Percentiles rank a stretch among this genome's conserved stretches.
These are phyloP conservation scores for Elsinoe necatrix DNA, from an alignment of 2,329 filamentous ascomycete species.

Conservation along the genomic window DNA sequence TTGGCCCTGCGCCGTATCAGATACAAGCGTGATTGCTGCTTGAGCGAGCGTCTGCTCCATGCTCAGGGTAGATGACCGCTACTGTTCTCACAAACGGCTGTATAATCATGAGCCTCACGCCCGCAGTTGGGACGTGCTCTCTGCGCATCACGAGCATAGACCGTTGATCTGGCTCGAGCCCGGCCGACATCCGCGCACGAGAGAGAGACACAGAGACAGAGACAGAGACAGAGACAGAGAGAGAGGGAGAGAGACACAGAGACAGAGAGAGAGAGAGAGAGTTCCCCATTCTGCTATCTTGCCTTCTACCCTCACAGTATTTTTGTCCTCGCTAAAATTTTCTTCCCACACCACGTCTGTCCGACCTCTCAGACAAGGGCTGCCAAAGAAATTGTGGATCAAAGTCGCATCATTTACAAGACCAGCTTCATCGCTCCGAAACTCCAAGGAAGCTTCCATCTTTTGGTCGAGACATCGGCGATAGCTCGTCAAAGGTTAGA, in stretches of 20 bases:
- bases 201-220: too few species aligned
- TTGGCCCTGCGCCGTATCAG: constrained; percentile 5
- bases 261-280: too few species aligned
- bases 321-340: constrained; percentile 4
- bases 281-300: background rate
- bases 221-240: too few species aligned
- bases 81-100: background rate
- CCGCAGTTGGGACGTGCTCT: background rate
- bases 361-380: background rate
- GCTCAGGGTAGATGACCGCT: background rate
- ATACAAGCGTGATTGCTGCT: background rate
- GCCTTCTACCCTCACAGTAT: background rate
- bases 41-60: constrained; percentile 6
- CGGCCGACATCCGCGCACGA: constrained; percentile 5
- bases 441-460: background rate
- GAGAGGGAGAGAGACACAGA: too few species aligned
- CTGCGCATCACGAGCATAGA: constrained; percentile 8
- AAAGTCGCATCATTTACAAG: background rate
- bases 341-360: background rate
- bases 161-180: constrained; percentile 11
- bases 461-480: constrained; percentile 5
- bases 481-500: constrained; percentile 10
- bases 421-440: background rate
- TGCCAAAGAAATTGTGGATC: constrained; percentile 1
- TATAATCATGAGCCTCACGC: constrained; percentile 7